Conservation (phyloP, 2,329 filamentous ascomycete genomes). For the Colletotrichum endophyticum region DNA sequence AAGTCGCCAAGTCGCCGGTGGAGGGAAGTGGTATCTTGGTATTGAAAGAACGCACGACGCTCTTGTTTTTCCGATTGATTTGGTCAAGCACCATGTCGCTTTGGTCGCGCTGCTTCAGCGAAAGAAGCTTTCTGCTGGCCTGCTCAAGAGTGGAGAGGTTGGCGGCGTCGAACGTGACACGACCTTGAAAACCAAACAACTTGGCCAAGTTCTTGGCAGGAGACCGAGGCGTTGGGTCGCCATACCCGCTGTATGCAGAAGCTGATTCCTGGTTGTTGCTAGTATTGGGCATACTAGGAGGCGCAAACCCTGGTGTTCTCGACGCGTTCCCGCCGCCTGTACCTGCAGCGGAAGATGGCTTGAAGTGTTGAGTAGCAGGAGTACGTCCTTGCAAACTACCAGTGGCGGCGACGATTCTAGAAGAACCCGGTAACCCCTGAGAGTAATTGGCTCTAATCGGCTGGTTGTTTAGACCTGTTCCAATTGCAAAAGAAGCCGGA, state of each 20-base stretch:
- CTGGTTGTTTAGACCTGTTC: background rate
- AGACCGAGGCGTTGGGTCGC: background rate
- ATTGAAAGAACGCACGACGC: background rate
- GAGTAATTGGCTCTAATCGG: background rate
- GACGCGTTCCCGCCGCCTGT: background rate
- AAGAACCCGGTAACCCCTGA: background rate
- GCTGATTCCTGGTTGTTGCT: background rate
- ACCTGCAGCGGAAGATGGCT: background rate
- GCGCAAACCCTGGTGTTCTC: background rate
- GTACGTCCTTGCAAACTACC: background rate
- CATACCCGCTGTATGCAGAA: background rate
- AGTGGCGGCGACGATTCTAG: background rate
- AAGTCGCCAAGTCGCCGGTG: background rate
- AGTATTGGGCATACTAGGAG: background rate
- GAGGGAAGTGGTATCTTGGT: background rate
- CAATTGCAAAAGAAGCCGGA: background rate
- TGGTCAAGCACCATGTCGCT: slow-evolving; percentile 3
- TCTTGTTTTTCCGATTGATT: background rate
- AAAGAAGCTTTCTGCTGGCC: slow-evolving; percentile 28
- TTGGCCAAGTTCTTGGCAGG: background rate
- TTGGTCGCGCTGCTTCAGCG: slow-evolving; percentile 1
- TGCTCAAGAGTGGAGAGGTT: slow-evolving; percentile 23
- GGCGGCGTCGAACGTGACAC: slow-evolving; percentile 25
- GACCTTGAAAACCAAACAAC: slow-evolving; percentile 36
- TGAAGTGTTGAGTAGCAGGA: background rate